phyloP scores from a whole-genome alignment of 2,329 filamentous ascomycete species.

The Leptosphaerulina australis region DNA sequence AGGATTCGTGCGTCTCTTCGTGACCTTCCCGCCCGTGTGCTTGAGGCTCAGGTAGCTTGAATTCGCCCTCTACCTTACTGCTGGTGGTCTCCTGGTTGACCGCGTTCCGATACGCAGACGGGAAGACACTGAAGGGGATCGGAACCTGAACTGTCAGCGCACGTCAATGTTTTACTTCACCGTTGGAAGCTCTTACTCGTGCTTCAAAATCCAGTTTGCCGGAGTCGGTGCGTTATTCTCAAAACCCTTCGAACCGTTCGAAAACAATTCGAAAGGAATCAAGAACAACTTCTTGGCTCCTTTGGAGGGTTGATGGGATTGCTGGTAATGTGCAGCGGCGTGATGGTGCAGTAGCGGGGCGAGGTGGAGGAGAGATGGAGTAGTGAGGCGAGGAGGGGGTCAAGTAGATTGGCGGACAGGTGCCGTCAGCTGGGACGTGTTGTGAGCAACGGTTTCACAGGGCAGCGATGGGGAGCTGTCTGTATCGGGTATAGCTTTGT shows the following conservation, averaged over 20 bases:
- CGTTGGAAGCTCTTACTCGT: constrained; percentile 66
- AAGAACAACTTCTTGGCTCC: constrained; percentile 63
- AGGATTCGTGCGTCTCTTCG: constrained; percentile 71
- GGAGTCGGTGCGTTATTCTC: constrained; percentile 77
- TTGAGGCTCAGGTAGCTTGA: constrained; percentile 73
- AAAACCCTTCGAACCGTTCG: constrained; percentile 64
- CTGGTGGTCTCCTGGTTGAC: constrained; percentile 63
- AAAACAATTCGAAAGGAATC: constrained; percentile 67
- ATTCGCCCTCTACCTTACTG: constrained; percentile 87
- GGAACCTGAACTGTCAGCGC: constrained; percentile 53
- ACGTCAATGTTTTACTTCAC: not conserved
- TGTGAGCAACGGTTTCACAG: constrained; percentile 35
- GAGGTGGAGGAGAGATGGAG: constrained; percentile 45
- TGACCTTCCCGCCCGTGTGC: constrained; percentile 97
- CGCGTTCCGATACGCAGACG: constrained; percentile 86
- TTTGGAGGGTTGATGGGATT: constrained; percentile 34
- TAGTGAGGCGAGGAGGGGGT: constrained; percentile 40
- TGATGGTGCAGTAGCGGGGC: constrained; percentile 47
- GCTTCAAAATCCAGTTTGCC: constrained; percentile 99
- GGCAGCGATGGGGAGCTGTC: constrained; percentile 31
- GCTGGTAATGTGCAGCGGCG: constrained; percentile 35
- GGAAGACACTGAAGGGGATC: constrained; percentile 99
- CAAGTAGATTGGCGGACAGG: constrained; percentile 45
- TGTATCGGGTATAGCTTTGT: constrained; percentile 29
- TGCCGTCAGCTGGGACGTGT: constrained; percentile 33